phyloP scores from a whole-genome alignment of 768 basidiomycete species.

The Boletus sp. region DNA sequence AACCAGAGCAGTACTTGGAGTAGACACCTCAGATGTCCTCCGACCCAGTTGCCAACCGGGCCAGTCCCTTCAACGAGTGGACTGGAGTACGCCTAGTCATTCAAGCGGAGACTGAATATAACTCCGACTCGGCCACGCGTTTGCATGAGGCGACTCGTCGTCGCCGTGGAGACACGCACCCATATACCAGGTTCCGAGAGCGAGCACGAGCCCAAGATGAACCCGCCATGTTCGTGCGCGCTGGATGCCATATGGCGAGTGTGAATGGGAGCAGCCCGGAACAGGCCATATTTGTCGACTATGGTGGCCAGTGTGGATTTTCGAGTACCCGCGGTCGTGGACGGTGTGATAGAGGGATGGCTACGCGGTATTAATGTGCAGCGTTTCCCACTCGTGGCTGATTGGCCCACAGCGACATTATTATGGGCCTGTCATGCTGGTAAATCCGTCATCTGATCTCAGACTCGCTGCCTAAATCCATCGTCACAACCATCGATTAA shows the following conservation, averaged over 20 bases:
- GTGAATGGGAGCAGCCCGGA: background rate
- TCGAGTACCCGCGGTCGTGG: slow-evolving; percentile 2
- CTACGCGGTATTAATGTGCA: slow-evolving; percentile 8
- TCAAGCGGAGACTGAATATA: slow-evolving; percentile 17
- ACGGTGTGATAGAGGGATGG: slow-evolving; percentile 11
- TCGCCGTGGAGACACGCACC: slow-evolving; percentile 9
- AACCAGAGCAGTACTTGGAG: background rate
- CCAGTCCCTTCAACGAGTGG: slow-evolving; percentile 5
- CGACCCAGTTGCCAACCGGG: slow-evolving; percentile 11
- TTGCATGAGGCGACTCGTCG: slow-evolving; percentile 4
- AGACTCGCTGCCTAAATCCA: background rate
- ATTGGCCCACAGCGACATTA: slow-evolving; percentile 14
- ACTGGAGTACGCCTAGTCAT: background rate
- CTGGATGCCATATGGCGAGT: background rate
- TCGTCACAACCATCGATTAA: slow-evolving; percentile 24
- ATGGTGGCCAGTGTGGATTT: background rate
- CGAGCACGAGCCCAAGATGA: background rate
- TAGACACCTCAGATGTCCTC: background rate
- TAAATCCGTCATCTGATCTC: slow-evolving; percentile 13
- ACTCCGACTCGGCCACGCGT: slow-evolving; percentile 1
- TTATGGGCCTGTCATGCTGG: background rate
- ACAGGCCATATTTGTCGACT: background rate
- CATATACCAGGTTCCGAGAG: background rate
- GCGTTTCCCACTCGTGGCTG: slow-evolving; percentile 22
- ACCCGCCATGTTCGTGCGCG: background rate